Evolutionary conservation across 768 basidiomycete species (phyloP), one percentile per base, ranked within the genome.

Genomic region (Agaricus sinodeliciosus): DNA sequence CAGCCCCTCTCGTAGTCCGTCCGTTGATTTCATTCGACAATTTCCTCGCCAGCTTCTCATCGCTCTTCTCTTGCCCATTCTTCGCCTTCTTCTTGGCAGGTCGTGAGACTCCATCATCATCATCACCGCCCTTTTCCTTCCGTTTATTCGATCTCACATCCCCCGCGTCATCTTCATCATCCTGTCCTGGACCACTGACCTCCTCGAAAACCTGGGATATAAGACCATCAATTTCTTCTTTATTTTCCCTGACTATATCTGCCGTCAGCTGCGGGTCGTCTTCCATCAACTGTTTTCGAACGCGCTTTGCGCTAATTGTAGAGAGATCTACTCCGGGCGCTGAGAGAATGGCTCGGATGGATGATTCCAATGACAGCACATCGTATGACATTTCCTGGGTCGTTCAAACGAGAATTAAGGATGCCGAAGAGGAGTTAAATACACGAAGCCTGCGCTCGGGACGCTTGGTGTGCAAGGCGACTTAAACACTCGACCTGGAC

Each of bases 271-370:
- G 67, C 8, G 78, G 65, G 66, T 81, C 75, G 55, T 70, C 49
- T 55, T 79, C 80, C 52, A 72, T 60, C 57, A 93, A 71, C 63
- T 82, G 79, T 63, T 85, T 86, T 58, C 94, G 82, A 60, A 96
- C 91, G 69, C 83, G 84, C 71, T 91, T 95, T 43, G 92, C 93
- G 64, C 84, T 88, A 67, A 93, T 89, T 43, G 85, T 87, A 43
- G 73, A 56, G 61, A 93, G 76, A 74, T 93, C 87, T 43, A 80
- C 85, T 43, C 81, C 84, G 3, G 90, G 90, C 16, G 85, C 84
- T 27, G 80, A 75, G 48, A 93, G 80, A 65, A 93, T 89, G 54
- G 74, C 70, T 58, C 74, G 75, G 63, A 93, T 85, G 55, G 71
- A 75, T 11, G 77, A 74, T 66, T 82, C 78, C 58, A 90, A 75